Conservation (phyloP, 331 rosid genomes). For the Rosa hybrid region DNA sequence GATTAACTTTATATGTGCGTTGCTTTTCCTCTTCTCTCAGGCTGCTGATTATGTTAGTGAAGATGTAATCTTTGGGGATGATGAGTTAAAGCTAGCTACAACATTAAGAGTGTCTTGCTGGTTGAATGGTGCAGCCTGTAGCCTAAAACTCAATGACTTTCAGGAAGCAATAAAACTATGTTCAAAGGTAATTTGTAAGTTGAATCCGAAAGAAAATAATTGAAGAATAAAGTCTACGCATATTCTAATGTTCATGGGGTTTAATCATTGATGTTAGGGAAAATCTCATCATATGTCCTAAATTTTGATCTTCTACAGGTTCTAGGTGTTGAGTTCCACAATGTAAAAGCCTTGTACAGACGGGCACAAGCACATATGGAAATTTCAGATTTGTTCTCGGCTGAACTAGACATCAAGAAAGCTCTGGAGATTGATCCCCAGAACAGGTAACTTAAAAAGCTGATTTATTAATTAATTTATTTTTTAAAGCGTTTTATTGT, state of each 20-base stretch:
- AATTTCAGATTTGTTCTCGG: conserved; percentile 49
- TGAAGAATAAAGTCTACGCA: background rate
- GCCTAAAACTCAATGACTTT: conserved; percentile 63
- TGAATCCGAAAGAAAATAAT: background rate
- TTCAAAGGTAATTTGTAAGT: conserved; percentile 48
- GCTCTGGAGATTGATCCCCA: conserved; percentile 69
- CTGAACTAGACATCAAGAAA: conserved; percentile 63
- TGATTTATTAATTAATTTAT: background rate
- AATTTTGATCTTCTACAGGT: conserved; percentile 42
- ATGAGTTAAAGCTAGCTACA: conserved; percentile 48
- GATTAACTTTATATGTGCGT: background rate
- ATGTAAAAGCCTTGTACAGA: conserved; percentile 70
- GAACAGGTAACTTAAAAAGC: conserved; percentile 44
- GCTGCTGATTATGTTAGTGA: conserved; percentile 60
- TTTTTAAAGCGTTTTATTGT: background rate
- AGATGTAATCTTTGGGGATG: conserved; percentile 50
- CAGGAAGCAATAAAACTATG: conserved; percentile 56
- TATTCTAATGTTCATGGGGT: background rate
- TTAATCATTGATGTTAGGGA: background rate
- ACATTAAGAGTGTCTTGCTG: conserved; percentile 57
- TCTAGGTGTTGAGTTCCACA: conserved; percentile 58
- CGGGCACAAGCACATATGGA: conserved; percentile 63
- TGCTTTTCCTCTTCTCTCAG: conserved; percentile 32
- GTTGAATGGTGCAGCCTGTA: conserved; percentile 76
- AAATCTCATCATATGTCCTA: conserved; percentile 4